Conservation (phyloP, 176 grass and related monocot genomes). For the Leersia perrieri region DNA sequence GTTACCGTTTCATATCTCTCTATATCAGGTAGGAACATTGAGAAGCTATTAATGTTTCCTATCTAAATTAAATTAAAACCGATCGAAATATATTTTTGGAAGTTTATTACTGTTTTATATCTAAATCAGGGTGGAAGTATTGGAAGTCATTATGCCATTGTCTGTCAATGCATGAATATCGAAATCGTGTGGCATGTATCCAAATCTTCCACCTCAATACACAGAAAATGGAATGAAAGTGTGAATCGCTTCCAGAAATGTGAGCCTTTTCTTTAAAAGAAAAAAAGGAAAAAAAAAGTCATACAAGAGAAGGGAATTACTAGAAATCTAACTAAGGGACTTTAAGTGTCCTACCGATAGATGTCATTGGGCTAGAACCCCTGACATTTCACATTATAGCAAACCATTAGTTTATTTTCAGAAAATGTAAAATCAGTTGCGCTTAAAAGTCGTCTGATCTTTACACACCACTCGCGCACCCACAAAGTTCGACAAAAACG, state of each 20-base stretch:
- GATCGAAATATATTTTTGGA: neutral
- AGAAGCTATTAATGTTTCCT: too few species aligned
- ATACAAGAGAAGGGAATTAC: neutral
- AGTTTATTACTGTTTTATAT: neutral
- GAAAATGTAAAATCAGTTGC: neutral
- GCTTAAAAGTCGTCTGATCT: neutral
- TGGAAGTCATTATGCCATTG: neutral
- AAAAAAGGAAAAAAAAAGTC: neutral
- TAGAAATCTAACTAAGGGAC: neutral
- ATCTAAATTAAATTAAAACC: neutral
- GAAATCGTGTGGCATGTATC: neutral
- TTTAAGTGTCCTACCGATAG: neutral
- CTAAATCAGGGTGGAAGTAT: too few species aligned
- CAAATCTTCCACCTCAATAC: neutral
- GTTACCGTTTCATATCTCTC: too few species aligned
- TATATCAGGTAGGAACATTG: too few species aligned
- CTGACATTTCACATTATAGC: neutral
- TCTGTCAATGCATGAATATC: neutral
- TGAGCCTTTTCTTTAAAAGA: too few species aligned
- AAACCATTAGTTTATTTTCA: too few species aligned
- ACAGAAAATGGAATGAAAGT: neutral
- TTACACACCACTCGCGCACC: neutral
- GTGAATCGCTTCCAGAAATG: neutral
- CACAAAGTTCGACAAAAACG: too few species aligned
- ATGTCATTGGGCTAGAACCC: too few species aligned